Conservation (phyloP, 495 filamentous ascomycete genomes). For the Hypoxylon crocopeplum region DNA sequence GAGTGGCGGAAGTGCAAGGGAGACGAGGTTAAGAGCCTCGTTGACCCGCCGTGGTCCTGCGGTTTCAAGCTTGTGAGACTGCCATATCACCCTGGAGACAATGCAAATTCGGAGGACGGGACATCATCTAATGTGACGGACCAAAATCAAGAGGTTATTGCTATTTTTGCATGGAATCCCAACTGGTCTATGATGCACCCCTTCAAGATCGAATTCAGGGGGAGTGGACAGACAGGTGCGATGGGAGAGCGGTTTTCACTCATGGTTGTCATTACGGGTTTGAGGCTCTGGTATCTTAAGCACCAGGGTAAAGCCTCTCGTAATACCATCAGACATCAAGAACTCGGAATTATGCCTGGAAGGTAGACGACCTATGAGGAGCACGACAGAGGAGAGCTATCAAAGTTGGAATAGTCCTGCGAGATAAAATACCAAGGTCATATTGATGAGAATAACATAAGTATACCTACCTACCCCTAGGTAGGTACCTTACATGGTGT, state of each 20-base stretch:
- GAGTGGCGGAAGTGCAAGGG: constrained; percentile 11
- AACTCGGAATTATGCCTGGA: too few relatives aligned
- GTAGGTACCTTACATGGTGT: too few relatives aligned
- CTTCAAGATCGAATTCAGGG: constrained; percentile 4
- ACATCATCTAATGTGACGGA: not conserved
- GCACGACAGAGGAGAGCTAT: too few relatives aligned
- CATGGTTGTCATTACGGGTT: not conserved
- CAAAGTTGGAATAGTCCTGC: too few relatives aligned
- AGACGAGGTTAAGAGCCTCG: not conserved
- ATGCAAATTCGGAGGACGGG: not conserved
- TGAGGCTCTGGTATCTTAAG: constrained; percentile 6
- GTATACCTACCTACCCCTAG: too few relatives aligned
- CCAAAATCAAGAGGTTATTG: not conserved
- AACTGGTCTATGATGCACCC: constrained; percentile 1
- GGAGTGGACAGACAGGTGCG: not conserved
- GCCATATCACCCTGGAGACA: not conserved
- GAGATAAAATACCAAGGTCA: too few relatives aligned
- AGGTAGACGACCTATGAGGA: too few relatives aligned
- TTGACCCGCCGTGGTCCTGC: not conserved
- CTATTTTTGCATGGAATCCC: constrained; percentile 3
- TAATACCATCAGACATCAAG: too few relatives aligned
- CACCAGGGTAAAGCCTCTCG: not conserved
- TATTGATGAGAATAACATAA: too few relatives aligned
- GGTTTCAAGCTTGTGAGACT: constrained; percentile 9
- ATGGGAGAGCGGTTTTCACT: constrained; percentile 12